Base-by-base conservation (phyloP, 495 filamentous ascomycete species). In the Rusavskia elegans region DNA sequence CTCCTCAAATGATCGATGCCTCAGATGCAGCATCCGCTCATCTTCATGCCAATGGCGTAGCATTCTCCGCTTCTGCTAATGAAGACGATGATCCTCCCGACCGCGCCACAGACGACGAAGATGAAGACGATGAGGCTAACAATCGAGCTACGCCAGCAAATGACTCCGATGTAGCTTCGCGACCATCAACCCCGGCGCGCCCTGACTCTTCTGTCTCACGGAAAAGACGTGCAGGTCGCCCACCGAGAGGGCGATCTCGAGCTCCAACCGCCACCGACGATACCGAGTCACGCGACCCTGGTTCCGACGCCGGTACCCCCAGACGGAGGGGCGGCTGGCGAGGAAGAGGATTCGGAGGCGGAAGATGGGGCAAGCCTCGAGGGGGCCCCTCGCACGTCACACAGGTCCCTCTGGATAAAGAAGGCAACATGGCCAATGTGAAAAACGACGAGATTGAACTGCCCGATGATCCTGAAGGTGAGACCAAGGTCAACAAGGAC, bases 391-490 rank as follows among this genome's bases (percentile, higher is more conserved):
- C 77, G 13, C 85, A 92, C 58, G 68, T 79, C 19, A 85, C 82
- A 0, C 79, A 89, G 54, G 85, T 95, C 30, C 82, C 87, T 1
- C 78, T 95, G 52, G 92, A 97, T 66, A 95, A 95, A 61, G 89
- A 96, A 59, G 92, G 92, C 23, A 95, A 89, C 49, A 83, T 85
- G 68, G 79, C 93, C 70, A 84, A 88, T 63, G 90, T 98, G 48
- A 75, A 89, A 20, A 74, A 94, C 59, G 92, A 98, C 60, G 92
- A 98, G 68, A 83, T 95, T 30, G 83, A 80, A 13, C 71, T 96
- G 38, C 86, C 92, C 0, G 84, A 88, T 49, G 89, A 97, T 58
- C 70, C 82, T 8, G 86, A 89, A 55, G 92, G 92, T 55, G 89
- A 95, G 65, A 78, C 78, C 45, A 98, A 98, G 67, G 92, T 98